phyloP scores from a whole-genome alignment of 768 basidiomycete genomes.

The Xanthoconium stramineum region DNA sequence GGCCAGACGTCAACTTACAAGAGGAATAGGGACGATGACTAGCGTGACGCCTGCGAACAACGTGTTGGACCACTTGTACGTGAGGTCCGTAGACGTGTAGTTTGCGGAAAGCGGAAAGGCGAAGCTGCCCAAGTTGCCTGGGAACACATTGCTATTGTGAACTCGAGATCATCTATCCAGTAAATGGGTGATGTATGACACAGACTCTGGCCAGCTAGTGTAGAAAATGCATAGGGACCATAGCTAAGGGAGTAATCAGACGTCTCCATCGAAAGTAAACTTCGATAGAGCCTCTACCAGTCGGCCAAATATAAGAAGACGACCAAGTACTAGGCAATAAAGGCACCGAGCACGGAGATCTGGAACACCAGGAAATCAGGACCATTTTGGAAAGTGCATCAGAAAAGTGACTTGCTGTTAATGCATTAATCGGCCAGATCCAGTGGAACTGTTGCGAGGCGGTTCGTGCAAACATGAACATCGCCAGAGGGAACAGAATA shows the following conservation, averaged over 20 bases:
- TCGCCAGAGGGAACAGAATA: too few species aligned
- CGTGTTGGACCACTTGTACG: constrained; percentile 44
- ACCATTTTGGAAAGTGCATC: background rate
- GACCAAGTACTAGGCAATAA: too few species aligned
- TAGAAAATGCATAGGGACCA: constrained; percentile 61
- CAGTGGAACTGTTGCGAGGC: too few species aligned
- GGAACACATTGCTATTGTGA: too few species aligned
- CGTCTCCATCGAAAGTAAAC: background rate
- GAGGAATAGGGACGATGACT: constrained; percentile 55
- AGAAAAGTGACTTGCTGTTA: too few species aligned
- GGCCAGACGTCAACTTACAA: constrained; percentile 33
- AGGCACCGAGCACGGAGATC: too few species aligned
- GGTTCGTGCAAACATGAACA: too few species aligned
- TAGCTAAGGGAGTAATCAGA: constrained; percentile 31
- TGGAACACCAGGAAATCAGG: too few species aligned
- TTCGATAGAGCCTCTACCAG: too few species aligned
- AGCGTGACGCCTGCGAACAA: constrained; percentile 44
- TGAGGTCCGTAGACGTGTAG: constrained; percentile 54
- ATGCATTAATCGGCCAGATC: too few species aligned
- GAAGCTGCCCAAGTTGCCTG: constrained; percentile 48
- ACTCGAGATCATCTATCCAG: background rate
- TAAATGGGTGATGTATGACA: constrained; percentile 39
- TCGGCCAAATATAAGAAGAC: too few species aligned
- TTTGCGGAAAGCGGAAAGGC: constrained; percentile 61
- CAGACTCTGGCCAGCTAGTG: constrained; percentile 62